Evolutionary conservation across 2,329 filamentous ascomycete genomes (phyloP).

Genomic region (Coniella lustricola): DNA sequence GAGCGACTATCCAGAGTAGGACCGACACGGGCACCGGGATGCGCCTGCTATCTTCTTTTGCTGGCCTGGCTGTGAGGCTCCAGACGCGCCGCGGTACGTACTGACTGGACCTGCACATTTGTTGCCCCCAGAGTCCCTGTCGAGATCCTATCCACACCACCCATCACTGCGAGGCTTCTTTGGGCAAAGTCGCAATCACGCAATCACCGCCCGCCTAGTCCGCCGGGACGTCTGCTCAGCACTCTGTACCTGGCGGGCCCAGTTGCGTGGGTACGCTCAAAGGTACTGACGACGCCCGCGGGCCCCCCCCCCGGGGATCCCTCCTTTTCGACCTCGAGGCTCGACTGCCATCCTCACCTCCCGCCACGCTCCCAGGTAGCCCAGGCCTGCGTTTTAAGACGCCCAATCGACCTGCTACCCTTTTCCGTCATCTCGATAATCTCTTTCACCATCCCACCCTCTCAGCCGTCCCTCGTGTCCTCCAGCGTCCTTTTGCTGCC

Average conservation of each 20-base stretch:
- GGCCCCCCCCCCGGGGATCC: slow-evolving; percentile 8
- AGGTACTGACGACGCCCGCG: too few relatives aligned
- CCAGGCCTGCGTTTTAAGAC: slow-evolving; percentile 8
- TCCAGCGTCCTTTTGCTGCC: too few relatives aligned
- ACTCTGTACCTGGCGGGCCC: background rate
- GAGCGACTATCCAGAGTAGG: background rate
- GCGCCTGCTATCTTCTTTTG: background rate
- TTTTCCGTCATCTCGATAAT: slow-evolving; percentile 1
- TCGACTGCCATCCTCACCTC: background rate
- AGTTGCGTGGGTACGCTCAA: too few relatives aligned
- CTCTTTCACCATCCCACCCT: slow-evolving; percentile 7
- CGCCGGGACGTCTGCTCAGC: slow-evolving; percentile 2
- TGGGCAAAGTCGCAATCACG: slow-evolving; percentile 5
- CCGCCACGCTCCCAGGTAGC: slow-evolving; percentile 2
- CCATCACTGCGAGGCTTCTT: background rate
- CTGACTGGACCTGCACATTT: background rate
- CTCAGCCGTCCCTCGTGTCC: background rate
- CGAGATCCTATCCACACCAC: background rate
- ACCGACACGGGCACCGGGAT: too few relatives aligned
- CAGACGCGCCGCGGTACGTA: too few relatives aligned
- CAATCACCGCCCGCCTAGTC: slow-evolving; percentile 2
- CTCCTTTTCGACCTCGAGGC: slow-evolving; percentile 15
- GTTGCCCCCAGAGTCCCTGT: slow-evolving; percentile 1
- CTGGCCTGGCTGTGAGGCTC: too few relatives aligned
- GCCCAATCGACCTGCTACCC: slow-evolving; percentile 6